Evolutionary conservation across 495 filamentous ascomycete species (phyloP).

Genomic region (Aspergillus coremiiformis): DNA sequence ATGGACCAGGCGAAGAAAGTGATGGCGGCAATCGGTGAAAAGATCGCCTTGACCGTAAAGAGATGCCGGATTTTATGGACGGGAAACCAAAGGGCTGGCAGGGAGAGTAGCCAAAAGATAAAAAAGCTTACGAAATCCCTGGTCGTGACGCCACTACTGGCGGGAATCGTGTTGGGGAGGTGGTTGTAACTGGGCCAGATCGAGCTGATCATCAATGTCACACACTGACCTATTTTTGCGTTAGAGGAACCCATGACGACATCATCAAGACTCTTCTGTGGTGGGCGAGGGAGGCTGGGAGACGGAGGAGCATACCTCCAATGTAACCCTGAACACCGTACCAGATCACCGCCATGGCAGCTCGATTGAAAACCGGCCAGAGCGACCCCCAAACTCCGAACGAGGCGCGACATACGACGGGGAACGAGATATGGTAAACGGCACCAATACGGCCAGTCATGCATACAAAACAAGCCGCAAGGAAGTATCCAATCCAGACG

Average conservation of each 20-base stretch:
- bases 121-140: constrained; percentile 73
- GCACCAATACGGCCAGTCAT: constrained; percentile 79
- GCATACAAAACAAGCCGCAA: constrained; percentile 68
- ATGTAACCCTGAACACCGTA: constrained; percentile 86
- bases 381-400: constrained; percentile 85
- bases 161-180: constrained; percentile 61
- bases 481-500: constrained; percentile 74
- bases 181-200: constrained; percentile 67
- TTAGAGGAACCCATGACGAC: background rate
- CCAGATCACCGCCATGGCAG: constrained; percentile 70
- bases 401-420: constrained; percentile 63
- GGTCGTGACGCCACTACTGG: constrained; percentile 63
- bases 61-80: constrained; percentile 63
- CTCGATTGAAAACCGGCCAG: constrained; percentile 88
- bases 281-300: background rate
- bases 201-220: constrained; percentile 72
- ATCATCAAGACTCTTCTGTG: no score
- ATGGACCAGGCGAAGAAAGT: constrained; percentile 90
- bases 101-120: constrained; percentile 70
- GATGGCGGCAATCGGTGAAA: constrained; percentile 77
- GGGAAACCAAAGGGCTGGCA: constrained; percentile 77
- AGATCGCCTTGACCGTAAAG: constrained; percentile 84
- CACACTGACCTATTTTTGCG: constrained; percentile 50
- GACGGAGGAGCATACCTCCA: constrained; percentile 44
- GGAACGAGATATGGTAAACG: constrained; percentile 85